These are phyloP conservation scores for Phialophora macrospora DNA, from an alignment of 2,329 filamentous ascomycete species.

Conservation along the genomic window DNA sequence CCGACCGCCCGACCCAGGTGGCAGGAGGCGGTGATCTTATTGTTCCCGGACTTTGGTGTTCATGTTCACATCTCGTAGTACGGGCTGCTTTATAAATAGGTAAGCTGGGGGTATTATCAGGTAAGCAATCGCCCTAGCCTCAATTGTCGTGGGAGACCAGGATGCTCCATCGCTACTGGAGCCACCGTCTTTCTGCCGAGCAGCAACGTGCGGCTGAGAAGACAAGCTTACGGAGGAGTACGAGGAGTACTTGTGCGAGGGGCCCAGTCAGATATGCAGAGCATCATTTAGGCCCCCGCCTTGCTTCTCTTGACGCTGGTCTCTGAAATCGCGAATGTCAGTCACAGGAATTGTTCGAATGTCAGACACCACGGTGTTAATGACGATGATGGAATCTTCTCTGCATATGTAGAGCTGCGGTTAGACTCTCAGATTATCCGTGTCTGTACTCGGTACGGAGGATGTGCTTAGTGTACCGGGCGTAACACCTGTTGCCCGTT, in stretches of 20 bases:
- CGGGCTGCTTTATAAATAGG: conserved; percentile 27
- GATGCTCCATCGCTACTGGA: neutral
- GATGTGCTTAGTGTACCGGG: neutral
- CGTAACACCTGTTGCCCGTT: neutral
- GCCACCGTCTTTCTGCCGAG: conserved; percentile 1
- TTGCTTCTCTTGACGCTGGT: neutral
- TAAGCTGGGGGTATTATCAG: conserved; percentile 27
- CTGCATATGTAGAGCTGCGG: neutral
- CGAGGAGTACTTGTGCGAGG: neutral
- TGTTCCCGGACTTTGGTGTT: neutral
- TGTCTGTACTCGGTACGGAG: neutral
- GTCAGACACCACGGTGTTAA: neutral
- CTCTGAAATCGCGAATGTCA: neutral
- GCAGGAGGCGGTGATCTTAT: neutral
- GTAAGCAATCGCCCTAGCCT: conserved; percentile 24
- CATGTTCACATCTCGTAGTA: neutral
- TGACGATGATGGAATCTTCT: conserved; percentile 1
- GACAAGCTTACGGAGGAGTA: neutral
- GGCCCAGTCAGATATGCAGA: neutral
- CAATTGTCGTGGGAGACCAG: neutral
- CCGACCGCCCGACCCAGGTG: neutral
- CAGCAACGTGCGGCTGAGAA: conserved; percentile 26
- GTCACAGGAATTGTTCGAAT: conserved; percentile 1
- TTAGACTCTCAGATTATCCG: neutral
- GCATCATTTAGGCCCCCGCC: too few species aligned